Percentiles rank a stretch among this genome's conserved stretches.
phyloP scores from a whole-genome alignment of 192 early-diverging fungal genomes.

The Diversispora epigaea region DNA sequence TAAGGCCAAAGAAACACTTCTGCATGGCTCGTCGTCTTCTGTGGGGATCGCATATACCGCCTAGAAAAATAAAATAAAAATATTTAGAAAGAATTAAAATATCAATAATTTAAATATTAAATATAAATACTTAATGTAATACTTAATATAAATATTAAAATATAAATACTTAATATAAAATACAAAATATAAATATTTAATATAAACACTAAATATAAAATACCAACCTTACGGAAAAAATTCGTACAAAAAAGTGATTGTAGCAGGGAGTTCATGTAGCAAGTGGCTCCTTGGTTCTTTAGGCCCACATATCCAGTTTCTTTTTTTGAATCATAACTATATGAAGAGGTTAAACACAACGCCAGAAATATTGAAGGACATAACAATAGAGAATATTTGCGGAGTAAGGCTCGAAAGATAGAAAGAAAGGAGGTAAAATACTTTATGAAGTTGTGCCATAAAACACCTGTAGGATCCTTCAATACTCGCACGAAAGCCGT shows the following conservation, averaged over 20 bases:
- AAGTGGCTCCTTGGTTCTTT: conserved; percentile 96
- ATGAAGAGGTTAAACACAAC: conserved; percentile 30
- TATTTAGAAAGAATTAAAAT: too few species aligned
- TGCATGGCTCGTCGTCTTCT: conserved; percentile 81
- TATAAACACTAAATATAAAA: neutral
- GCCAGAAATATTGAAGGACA: conserved; percentile 25
- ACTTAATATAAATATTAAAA: too few species aligned
- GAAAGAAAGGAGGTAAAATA: conserved; percentile 40
- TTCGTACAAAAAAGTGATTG: conserved; percentile 95
- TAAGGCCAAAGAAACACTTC: conserved; percentile 84
- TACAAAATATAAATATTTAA: too few species aligned
- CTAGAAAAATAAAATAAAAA: neutral
- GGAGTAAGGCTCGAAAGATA: conserved; percentile 8
- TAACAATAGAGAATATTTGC: conserved; percentile 11
- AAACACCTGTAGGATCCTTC: conserved; percentile 84
- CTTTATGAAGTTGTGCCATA: conserved; percentile 95
- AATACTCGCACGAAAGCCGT: conserved; percentile 73
- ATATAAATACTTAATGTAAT: too few species aligned
- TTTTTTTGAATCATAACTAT: conserved; percentile 84
- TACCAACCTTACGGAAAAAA: conserved; percentile 75
- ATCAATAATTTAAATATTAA: too few species aligned
- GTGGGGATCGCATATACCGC: conserved; percentile 93
- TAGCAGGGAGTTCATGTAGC: conserved; percentile 98
- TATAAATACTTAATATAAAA: too few species aligned
- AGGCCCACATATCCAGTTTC: conserved; percentile 91